Percentiles rank a stretch among this genome's conserved stretches.
These are phyloP conservation scores for Coemansia sp. DNA, from an alignment of 192 early-diverging fungal genomes.

Conservation along the genomic window DNA sequence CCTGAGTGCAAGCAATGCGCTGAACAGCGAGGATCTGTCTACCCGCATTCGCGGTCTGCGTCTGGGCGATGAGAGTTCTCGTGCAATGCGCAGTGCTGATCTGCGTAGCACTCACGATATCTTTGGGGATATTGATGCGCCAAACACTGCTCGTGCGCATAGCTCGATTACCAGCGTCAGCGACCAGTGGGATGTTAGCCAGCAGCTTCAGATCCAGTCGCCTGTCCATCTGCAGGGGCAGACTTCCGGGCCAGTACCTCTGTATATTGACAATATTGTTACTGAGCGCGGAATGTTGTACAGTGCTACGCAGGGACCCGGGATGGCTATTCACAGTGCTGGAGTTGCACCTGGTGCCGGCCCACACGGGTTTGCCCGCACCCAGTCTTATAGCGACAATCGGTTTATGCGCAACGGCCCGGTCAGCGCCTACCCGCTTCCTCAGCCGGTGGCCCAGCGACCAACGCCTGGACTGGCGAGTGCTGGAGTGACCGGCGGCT, in stretches of 20 bases:
- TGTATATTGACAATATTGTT: constrained; percentile 37
- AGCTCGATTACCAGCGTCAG: constrained; percentile 21
- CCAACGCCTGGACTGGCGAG: constrained; percentile 31
- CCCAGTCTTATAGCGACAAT: constrained; percentile 81
- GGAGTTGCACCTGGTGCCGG: constrained; percentile 59
- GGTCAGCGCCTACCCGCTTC: constrained; percentile 44
- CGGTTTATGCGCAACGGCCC: constrained; percentile 33
- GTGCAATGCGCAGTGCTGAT: constrained; percentile 44
- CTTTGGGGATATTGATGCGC: constrained; percentile 39
- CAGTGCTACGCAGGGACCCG: constrained; percentile 23
- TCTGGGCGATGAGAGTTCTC: constrained; percentile 30
- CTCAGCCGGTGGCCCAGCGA: constrained; percentile 47
- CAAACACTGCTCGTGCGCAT: constrained; percentile 13
- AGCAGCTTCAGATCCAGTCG: constrained; percentile 21
- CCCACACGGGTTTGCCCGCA: constrained; percentile 68
- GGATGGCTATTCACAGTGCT: constrained; percentile 18
- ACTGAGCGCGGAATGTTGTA: constrained; percentile 33
- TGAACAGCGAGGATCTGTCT: constrained; percentile 33
- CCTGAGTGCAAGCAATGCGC: constrained; percentile 15
- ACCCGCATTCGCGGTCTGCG: constrained; percentile 34
- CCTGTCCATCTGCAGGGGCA: constrained; percentile 28
- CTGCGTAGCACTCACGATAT: constrained; percentile 34
- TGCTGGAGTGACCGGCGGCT: constrained; percentile 17
- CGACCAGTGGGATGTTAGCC: constrained; percentile 46
- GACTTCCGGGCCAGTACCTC: constrained; percentile 8